phyloP scores from a whole-genome alignment of 345 rosid genomes.

The Euphorbia peplus region DNA sequence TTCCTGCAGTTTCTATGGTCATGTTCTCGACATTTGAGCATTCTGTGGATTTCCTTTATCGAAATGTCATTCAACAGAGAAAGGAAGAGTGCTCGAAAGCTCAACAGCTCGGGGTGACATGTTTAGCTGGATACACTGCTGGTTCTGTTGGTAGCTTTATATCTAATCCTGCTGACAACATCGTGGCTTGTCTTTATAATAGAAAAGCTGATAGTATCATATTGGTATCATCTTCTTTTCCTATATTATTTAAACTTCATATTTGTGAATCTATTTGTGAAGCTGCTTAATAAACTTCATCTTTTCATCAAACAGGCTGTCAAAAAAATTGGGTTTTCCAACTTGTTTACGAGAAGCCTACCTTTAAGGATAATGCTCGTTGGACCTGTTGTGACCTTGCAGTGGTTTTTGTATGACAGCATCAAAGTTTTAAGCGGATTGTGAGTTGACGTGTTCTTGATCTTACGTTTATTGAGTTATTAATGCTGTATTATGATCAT shows the following conservation, averaged over 20 bases:
- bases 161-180: constrained; percentile 63
- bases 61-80: constrained; percentile 36
- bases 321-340: constrained; percentile 50
- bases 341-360: constrained; percentile 63
- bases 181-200: constrained; percentile 52
- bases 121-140: constrained; percentile 74
- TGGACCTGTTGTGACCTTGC: constrained; percentile 59
- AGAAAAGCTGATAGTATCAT: constrained; percentile 43
- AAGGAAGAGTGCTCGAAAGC: constrained; percentile 60
- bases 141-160: constrained; percentile 60
- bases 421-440: constrained; percentile 57
- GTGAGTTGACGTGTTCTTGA: constrained; percentile 38
- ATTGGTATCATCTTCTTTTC: constrained; percentile 27
- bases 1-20: constrained; percentile 54
- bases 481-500: too few relatives aligned
- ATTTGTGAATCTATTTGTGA: not conserved
- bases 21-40: constrained; percentile 83
- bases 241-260: not conserved
- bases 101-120: constrained; percentile 71
- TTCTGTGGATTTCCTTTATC: constrained; percentile 52
- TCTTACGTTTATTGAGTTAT: not conserved
- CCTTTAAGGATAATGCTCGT: constrained; percentile 55
- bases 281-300: constrained; percentile 1
- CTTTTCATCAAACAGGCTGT: constrained; percentile 40
- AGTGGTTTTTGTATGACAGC: constrained; percentile 57